These are phyloP conservation scores for Clathrospora elynae DNA, from an alignment of 2,329 filamentous ascomycete genomes.

Conservation along the genomic window DNA sequence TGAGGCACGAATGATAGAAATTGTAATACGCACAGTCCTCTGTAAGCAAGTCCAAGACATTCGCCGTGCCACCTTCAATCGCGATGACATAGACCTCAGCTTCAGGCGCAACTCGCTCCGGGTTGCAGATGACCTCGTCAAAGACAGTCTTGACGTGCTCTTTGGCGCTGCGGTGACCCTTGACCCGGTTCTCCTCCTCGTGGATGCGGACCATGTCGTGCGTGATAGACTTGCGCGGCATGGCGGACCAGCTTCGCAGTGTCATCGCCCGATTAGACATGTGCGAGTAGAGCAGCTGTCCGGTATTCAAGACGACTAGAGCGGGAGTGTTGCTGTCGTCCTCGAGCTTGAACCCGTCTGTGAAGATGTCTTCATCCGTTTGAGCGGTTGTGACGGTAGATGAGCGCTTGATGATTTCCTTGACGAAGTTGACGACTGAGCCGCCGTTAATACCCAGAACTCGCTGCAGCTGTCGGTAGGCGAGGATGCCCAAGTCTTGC, in stretches of 20 bases:
- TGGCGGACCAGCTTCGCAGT: slow-evolving; percentile 59
- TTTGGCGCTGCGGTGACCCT: slow-evolving; percentile 60
- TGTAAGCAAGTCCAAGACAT: slow-evolving; percentile 64
- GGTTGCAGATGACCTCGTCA: slow-evolving; percentile 61
- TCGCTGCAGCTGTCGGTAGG: slow-evolving; percentile 69
- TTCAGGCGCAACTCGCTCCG: slow-evolving; percentile 51
- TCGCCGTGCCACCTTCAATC: slow-evolving; percentile 68
- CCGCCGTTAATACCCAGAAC: slow-evolving; percentile 70
- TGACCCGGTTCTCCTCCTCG: slow-evolving; percentile 63
- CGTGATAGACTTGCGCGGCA: slow-evolving; percentile 65
- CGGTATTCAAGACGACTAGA: slow-evolving; percentile 77
- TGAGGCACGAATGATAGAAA: not conserved
- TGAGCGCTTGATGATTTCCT: slow-evolving; percentile 48
- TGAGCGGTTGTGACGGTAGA: slow-evolving; percentile 7
- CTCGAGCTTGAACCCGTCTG: slow-evolving; percentile 27
- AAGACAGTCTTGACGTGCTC: slow-evolving; percentile 73
- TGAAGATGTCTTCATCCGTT: slow-evolving; percentile 18
- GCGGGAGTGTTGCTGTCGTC: slow-evolving; percentile 52
- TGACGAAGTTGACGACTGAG: slow-evolving; percentile 69
- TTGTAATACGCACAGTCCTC: slow-evolving; percentile 55
- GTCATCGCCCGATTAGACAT: slow-evolving; percentile 66
- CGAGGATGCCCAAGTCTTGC: slow-evolving; percentile 76
- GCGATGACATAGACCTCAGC: slow-evolving; percentile 72
- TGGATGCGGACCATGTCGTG: slow-evolving; percentile 62
- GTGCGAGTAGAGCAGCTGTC: slow-evolving; percentile 78